Percentiles rank a stretch among this genome's conserved stretches.
These are phyloP conservation scores for Bombardia bombarda DNA, from an alignment of 495 filamentous ascomycete species.

Conservation along the genomic window DNA sequence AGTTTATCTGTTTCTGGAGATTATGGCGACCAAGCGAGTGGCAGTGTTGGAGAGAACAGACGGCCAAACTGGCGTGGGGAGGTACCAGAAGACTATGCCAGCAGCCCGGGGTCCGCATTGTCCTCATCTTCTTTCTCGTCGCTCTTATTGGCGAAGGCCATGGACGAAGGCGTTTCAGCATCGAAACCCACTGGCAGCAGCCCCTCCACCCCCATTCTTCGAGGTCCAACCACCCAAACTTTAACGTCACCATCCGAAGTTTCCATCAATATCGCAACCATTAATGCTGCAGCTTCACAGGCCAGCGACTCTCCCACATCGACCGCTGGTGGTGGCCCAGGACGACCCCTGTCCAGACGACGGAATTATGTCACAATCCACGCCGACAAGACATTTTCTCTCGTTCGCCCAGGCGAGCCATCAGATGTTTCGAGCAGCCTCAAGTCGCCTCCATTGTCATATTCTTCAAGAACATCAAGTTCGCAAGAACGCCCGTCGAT, in stretches of 20 bases:
- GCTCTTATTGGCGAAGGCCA: slow-evolving; percentile 29
- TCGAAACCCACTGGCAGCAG: slow-evolving; percentile 33
- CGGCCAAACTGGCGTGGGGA: slow-evolving; percentile 8
- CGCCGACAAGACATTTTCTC: slow-evolving; percentile 41
- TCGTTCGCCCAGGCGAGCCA: slow-evolving; percentile 22
- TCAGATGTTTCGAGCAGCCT: slow-evolving; percentile 14
- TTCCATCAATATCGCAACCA: slow-evolving; percentile 16
- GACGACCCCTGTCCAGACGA: slow-evolving; percentile 29
- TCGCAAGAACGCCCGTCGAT: slow-evolving; percentile 39
- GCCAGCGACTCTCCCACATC: background rate
- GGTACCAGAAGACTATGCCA: slow-evolving; percentile 14
- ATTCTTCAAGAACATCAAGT: slow-evolving; percentile 31
- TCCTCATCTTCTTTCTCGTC: slow-evolving; percentile 26
- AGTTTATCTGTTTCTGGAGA: slow-evolving; percentile 13
- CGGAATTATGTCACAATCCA: slow-evolving; percentile 33
- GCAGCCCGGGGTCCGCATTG: slow-evolving; percentile 28
- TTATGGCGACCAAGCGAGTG: slow-evolving; percentile 13
- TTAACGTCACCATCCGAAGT: slow-evolving; percentile 29
- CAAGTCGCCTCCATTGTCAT: slow-evolving; percentile 24
- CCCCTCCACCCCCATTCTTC: slow-evolving; percentile 20
- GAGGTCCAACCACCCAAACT: slow-evolving; percentile 17
- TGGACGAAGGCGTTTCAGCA: slow-evolving; percentile 39
- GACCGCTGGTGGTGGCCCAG: slow-evolving; percentile 7
- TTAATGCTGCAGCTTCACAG: slow-evolving; percentile 12
- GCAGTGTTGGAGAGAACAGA: slow-evolving; percentile 8